A percentile compares a stretch with the other conserved stretches of the same genome.
phyloP scores from a whole-genome alignment of 305 asterid species.

The Fraxinus greggii region DNA sequence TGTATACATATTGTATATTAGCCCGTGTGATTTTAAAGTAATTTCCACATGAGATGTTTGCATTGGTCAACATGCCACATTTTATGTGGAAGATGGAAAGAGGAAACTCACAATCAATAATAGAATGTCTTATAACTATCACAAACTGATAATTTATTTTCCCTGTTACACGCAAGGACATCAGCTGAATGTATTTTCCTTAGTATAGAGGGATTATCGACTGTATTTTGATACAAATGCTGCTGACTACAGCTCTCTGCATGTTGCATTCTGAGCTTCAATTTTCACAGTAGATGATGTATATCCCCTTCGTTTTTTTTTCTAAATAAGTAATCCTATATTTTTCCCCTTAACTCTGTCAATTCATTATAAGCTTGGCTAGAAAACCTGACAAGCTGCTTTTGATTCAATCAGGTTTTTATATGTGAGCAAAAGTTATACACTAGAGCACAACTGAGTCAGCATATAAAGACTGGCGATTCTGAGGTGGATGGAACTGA shows the following conservation, averaged over 20 bases:
- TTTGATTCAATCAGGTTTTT: slow-evolving; percentile 57
- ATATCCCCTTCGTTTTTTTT: background rate
- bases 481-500: slow-evolving; percentile 98
- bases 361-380: background rate
- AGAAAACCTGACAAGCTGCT: slow-evolving; percentile 21
- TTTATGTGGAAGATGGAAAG: background rate
- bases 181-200: background rate
- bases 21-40: background rate
- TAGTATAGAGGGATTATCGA: background rate
- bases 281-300: background rate
- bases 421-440: slow-evolving; percentile 95
- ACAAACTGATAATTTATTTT: background rate
- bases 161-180: background rate
- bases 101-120: background rate
- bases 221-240: background rate
- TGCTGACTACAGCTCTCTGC: background rate
- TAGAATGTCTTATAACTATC: background rate
- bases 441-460: slow-evolving; percentile 78
- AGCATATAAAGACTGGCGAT: slow-evolving; percentile 79
- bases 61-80: background rate
- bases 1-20: background rate
- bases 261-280: background rate
- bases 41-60: background rate
- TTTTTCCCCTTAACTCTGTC: background rate
- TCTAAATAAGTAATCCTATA: background rate